Conservation (phyloP, 441 rosid genomes). For the Dalechampia spathulata region DNA sequence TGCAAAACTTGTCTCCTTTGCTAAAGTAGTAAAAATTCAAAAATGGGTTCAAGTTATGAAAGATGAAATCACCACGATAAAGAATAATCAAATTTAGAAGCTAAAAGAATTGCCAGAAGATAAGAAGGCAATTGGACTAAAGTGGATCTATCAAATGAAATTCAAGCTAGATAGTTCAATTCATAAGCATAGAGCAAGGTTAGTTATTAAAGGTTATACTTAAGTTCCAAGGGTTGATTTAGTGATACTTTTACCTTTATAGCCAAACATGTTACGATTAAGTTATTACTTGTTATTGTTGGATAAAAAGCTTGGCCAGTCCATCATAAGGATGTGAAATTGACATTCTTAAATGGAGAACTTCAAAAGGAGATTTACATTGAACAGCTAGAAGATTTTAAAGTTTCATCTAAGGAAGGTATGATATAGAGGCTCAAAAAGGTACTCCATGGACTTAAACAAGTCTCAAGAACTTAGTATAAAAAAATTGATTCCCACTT, state of each 20-base stretch:
- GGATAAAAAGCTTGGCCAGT: not conserved
- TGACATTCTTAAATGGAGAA: not conserved
- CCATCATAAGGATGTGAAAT: not conserved
- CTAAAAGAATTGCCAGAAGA: not conserved
- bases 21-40: too few species aligned
- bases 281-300: not conserved
- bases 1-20: too few species aligned
- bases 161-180: not conserved
- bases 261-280: not conserved
- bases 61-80: not conserved
- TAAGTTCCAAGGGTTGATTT: not conserved
- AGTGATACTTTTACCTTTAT: not conserved
- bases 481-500: not conserved
- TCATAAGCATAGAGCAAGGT: not conserved
- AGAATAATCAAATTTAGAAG: not conserved
- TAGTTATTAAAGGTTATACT: not conserved
- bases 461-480: not conserved
- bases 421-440: not conserved
- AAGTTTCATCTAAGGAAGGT: not conserved
- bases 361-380: not conserved
- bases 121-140: not conserved
- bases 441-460: not conserved
- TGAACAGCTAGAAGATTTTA: not conserved
- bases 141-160: not conserved
- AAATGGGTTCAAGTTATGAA: not conserved